Base-by-base conservation (phyloP, 495 filamentous ascomycete genomes). In the Entonaema liquescens region DNA sequence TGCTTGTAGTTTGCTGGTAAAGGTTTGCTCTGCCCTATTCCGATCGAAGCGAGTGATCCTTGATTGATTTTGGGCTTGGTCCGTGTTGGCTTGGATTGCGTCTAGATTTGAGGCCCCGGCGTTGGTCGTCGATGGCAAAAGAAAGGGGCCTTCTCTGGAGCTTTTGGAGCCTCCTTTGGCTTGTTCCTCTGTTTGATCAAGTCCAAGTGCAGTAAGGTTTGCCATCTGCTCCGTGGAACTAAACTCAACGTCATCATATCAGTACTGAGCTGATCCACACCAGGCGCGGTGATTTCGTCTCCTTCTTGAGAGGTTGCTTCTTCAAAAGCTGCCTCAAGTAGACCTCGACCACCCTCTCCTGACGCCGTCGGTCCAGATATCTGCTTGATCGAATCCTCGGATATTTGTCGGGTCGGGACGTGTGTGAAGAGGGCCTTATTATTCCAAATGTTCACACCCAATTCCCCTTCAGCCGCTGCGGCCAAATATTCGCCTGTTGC, bases 371-470 rank as follows among this genome's bases (percentile, higher is more conserved):
- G 93, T 4, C 83, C 84, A 17, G 81, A 78, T 40, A 92, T 83
- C 33, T 86, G 77, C 33, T 83, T 82, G 35, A 98, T 87, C 49
- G 92, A 89, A 36, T 86, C 83, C 64, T 95, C 92, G 9, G 89
- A 88, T 67, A 99, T 88, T 62, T 91, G 91, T 26, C 91, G 85
- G 7, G 93, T 93, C 0, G 94, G 91, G 1, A 97, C 88, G 66
- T 95, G 93, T 54, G 88, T 90, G 82, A 98, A 99, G 0, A 97
- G 84, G 5, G 91, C 91, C 65, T 90, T 89, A 75, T 99, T 99
- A 17, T 91, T 97, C 93, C 95, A 99, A 26, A 99, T 86, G 65
- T 91, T 90, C 42, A 99, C 89, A 21, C 95, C 96, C n/a, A 97
- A 84, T 56, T 89, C 86, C 70, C 92, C 94, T 44, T 91, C 89